phyloP scores from a whole-genome alignment of 495 filamentous ascomycete species.

The Chaetomidium leptoderma region DNA sequence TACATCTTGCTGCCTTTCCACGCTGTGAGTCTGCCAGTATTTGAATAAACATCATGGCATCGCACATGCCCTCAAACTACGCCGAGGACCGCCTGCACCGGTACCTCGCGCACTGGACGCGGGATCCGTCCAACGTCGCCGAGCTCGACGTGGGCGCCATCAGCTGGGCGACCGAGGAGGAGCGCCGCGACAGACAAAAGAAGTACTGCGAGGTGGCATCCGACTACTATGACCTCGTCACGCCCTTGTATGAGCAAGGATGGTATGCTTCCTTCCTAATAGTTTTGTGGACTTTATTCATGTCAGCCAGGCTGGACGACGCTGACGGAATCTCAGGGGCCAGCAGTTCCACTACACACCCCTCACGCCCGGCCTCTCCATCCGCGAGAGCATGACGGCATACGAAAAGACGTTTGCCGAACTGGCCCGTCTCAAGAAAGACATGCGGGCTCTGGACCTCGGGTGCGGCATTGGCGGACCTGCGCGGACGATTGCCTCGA shows the following conservation, averaged over 20 bases:
- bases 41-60: not conserved
- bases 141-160: slow-evolving; percentile 13
- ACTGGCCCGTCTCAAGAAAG: slow-evolving; percentile 14
- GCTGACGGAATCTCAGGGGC: slow-evolving; percentile 10
- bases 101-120: slow-evolving; percentile 15
- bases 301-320: no score
- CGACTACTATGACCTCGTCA: slow-evolving; percentile 20
- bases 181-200: slow-evolving; percentile 11
- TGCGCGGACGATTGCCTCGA: slow-evolving; percentile 13
- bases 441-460: slow-evolving; percentile 21
- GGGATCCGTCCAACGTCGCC: slow-evolving; percentile 2
- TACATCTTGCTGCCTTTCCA: not conserved
- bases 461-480: slow-evolving; percentile 23
- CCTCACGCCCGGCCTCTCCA: slow-evolving; percentile 16
- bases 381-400: slow-evolving; percentile 18
- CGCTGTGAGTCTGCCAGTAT: not conserved
- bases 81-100: slow-evolving; percentile 5
- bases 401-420: slow-evolving; percentile 21
- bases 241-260: slow-evolving; percentile 13
- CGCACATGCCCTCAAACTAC: slow-evolving; percentile 4
- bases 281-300: not conserved
- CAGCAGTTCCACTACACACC: slow-evolving; percentile 24
- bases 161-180: slow-evolving; percentile 16
- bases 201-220: slow-evolving; percentile 13
- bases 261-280: slow-evolving; percentile 10